These are phyloP conservation scores for Boletellus emodensis DNA, from an alignment of 768 basidiomycete genomes.

Conservation along the genomic window DNA sequence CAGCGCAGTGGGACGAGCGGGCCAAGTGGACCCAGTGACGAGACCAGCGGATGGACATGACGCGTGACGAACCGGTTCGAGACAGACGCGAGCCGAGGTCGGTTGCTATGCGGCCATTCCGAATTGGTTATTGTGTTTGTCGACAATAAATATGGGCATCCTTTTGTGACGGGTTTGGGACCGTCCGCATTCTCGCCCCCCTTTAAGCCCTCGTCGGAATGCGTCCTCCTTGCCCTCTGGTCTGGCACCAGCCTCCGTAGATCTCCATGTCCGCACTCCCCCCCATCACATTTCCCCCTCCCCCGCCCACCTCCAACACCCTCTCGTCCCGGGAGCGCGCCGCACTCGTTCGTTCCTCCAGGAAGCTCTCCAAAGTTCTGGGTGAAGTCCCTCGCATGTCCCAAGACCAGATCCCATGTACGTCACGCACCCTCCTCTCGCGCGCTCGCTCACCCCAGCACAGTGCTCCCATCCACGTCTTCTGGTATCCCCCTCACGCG, in stretches of 20 bases:
- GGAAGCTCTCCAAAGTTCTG: slow-evolving; percentile 56
- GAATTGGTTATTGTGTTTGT: slow-evolving; percentile 6
- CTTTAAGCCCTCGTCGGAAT: background rate
- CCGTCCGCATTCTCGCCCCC: slow-evolving; percentile 4
- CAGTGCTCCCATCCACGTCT: background rate
- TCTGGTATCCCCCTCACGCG: slow-evolving; percentile 2
- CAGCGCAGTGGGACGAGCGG: slow-evolving; percentile 43
- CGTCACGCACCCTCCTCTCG: background rate
- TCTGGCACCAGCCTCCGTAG: slow-evolving; percentile 25
- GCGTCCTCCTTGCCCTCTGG: slow-evolving; percentile 9
- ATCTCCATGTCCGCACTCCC: background rate
- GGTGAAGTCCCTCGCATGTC: slow-evolving; percentile 57
- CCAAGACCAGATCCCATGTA: slow-evolving; percentile 28
- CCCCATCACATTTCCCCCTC: slow-evolving; percentile 17
- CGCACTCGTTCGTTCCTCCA: slow-evolving; percentile 53
- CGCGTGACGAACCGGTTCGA: slow-evolving; percentile 8
- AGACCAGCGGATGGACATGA: slow-evolving; percentile 29
- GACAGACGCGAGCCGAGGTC: too few relatives aligned
- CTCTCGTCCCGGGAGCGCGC: slow-evolving; percentile 49
- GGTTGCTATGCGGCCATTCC: background rate
- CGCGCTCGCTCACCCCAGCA: background rate
- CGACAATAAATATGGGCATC: slow-evolving; percentile 5
- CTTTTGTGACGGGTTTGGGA: slow-evolving; percentile 22
- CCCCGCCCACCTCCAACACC: slow-evolving; percentile 58
- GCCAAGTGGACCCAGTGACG: slow-evolving; percentile 23